phyloP scores from a whole-genome alignment of 352 stramenopile species.

The Phytophthora crassamura region DNA sequence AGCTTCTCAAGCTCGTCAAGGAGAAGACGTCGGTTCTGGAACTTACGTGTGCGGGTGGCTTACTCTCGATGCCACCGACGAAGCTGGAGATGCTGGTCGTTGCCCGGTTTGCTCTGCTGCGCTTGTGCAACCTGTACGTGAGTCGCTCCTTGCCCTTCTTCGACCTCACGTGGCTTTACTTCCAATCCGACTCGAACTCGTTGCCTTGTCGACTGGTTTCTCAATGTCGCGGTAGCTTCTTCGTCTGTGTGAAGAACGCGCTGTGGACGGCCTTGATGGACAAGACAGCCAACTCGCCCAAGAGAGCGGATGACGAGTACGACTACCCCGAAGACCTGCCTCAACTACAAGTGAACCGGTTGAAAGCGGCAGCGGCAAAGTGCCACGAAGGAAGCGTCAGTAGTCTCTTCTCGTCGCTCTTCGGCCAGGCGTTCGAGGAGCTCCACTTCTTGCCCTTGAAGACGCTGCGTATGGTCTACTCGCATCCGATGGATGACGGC shows the following conservation, averaged over 20 bases:
- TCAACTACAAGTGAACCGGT: constrained; percentile 84
- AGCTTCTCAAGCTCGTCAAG: constrained; percentile 47
- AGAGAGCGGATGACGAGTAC: constrained; percentile 91
- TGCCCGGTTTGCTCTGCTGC: constrained; percentile 68
- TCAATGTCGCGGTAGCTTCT: constrained; percentile 71
- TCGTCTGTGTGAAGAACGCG: constrained; percentile 81
- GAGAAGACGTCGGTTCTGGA: constrained; percentile 27
- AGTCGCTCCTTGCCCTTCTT: constrained; percentile 75
- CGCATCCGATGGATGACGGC: constrained; percentile 93
- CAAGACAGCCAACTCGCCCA: constrained; percentile 75
- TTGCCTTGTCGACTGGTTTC: constrained; percentile 60
- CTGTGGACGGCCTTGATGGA: constrained; percentile 79
- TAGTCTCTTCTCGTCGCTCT: constrained; percentile 78
- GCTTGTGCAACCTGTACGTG: constrained; percentile 81
- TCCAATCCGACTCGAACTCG: constrained; percentile 32
- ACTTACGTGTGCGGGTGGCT: constrained; percentile 9
- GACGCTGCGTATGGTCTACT: constrained; percentile 89
- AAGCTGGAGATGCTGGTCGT: constrained; percentile 42
- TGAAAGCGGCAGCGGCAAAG: constrained; percentile 83
- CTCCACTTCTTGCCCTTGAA: constrained; percentile 84
- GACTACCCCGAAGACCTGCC: constrained; percentile 92
- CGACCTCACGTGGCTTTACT: constrained; percentile 84
- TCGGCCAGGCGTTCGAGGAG: constrained; percentile 88
- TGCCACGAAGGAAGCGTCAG: constrained; percentile 70
- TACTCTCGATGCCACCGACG: constrained; percentile 19